Conservation (phyloP, 352 stramenopile genomes). For the Blastocystis sp. region DNA sequence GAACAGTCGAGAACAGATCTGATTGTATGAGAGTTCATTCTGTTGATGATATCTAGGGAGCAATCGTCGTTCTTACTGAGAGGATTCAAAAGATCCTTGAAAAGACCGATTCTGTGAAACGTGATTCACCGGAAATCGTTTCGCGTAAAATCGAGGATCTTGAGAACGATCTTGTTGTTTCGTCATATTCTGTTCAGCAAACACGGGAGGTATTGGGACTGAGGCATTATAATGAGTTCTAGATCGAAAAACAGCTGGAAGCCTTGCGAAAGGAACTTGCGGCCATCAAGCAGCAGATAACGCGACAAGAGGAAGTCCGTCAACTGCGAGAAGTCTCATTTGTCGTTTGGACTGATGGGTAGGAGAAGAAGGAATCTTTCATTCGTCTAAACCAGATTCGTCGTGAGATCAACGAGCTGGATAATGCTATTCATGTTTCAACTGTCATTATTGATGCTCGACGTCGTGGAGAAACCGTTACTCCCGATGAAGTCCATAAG, state of each 20-base stretch:
- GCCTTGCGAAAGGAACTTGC: not conserved
- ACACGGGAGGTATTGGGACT: not conserved
- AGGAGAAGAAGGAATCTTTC: not conserved
- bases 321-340: not conserved
- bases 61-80: not conserved
- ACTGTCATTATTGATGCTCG: not conserved
- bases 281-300: not conserved
- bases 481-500: not conserved
- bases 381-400: not conserved
- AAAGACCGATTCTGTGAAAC: not conserved
- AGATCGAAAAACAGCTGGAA: not conserved
- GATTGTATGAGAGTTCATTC: not conserved
- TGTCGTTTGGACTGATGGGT: not conserved
- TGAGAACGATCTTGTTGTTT: not conserved
- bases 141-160: not conserved
- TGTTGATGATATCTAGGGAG: not conserved
- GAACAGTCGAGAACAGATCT: not conserved
- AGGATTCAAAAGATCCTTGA: not conserved
- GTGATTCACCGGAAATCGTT: not conserved
- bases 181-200: constrained; percentile 10
- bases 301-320: not conserved
- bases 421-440: not conserved
- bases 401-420: not conserved
- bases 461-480: not conserved
- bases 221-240: not conserved